phyloP scores from a whole-genome alignment of 2,329 filamentous ascomycete genomes.

The Mariannaea sp. region DNA sequence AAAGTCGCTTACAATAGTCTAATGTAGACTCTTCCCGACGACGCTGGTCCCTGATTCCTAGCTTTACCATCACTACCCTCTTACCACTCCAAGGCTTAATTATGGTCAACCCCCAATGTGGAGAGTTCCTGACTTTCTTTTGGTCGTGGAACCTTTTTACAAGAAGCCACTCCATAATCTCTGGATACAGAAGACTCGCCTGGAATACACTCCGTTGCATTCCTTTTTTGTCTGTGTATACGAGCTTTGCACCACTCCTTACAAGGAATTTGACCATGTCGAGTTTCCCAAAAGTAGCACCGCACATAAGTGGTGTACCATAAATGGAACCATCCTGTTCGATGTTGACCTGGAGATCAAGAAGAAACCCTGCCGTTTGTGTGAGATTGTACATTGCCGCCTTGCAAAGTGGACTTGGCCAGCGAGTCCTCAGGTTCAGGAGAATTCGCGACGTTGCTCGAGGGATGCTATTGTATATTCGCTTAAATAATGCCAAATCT shows the following conservation, averaged over 20 bases:
- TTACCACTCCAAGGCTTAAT: conserved; percentile 1
- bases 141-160: conserved; percentile 14
- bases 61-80: not conserved
- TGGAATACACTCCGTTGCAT: not conserved
- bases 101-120: not conserved
- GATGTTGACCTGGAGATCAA: not conserved
- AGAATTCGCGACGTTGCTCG: not conserved
- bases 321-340: not conserved
- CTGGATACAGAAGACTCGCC: not conserved
- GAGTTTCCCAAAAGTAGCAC: not conserved
- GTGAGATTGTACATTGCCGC: not conserved
- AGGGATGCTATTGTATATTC: not conserved
- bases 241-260: conserved; percentile 1
- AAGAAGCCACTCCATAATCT: conserved; percentile 5
- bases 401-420: not conserved
- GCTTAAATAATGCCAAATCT: not conserved
- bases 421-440: not conserved
- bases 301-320: conserved; percentile 2
- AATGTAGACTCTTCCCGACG: not conserved
- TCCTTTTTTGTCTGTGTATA: not conserved
- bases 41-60: not conserved
- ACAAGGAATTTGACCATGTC: not conserved
- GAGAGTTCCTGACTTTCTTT: not conserved
- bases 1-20: not conserved
- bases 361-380: not conserved